Evolutionary conservation across 768 basidiomycete genomes (phyloP).

Genomic region (Chalciporus chontae): DNA sequence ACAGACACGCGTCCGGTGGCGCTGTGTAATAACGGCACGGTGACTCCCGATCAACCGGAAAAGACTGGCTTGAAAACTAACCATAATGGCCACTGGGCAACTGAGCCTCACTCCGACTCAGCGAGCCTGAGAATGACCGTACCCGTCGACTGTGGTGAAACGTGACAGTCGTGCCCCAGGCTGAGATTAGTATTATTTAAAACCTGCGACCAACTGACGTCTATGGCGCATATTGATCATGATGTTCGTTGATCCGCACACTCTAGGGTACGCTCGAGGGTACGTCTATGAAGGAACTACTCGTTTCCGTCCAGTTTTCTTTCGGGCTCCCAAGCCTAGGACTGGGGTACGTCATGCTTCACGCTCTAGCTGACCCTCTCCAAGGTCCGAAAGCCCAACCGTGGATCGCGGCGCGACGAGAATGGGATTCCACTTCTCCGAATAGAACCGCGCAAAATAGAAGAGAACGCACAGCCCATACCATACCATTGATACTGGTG

Average conservation of each 20-base stretch:
- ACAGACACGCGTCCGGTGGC: background rate
- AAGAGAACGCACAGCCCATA: background rate
- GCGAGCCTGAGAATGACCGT: background rate
- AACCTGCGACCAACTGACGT: constrained; percentile 6
- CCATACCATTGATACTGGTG: too few relatives aligned
- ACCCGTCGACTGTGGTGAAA: background rate
- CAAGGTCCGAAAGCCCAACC: background rate
- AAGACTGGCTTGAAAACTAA: too few relatives aligned
- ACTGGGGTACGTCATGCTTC: constrained; percentile 4
- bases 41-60: constrained; percentile 15
- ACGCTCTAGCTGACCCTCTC: background rate
- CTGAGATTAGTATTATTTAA: too few relatives aligned
- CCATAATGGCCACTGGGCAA: too few relatives aligned
- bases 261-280: too few relatives aligned
- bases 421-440: background rate
- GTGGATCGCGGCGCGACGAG: constrained; percentile 1
- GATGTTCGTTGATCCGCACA: background rate
- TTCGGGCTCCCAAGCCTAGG: background rate
- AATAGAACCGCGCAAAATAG: background rate
- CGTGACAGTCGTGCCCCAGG: constrained; percentile 14
- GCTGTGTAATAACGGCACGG: too few relatives aligned
- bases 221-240: constrained; percentile 8
- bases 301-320: background rate
- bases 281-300: background rate
- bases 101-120: too few relatives aligned